Evolutionary conservation across 1,284 basidiomycete species (phyloP).

Genomic region (Puccinia hordei): DNA sequence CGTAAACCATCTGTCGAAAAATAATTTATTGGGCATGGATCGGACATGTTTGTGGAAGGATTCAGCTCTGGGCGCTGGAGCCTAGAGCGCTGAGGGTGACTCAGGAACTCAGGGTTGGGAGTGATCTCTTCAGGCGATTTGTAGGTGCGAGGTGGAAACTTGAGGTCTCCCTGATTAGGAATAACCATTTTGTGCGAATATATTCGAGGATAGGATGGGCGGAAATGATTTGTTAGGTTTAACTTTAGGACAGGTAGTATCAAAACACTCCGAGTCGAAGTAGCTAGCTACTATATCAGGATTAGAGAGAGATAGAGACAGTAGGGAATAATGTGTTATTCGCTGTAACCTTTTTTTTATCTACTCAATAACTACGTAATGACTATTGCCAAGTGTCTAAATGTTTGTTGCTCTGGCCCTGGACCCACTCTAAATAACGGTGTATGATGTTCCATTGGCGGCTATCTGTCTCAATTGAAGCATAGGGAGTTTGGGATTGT

Average conservation of each 20-base stretch:
- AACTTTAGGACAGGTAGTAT: not conserved
- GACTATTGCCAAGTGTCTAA: not conserved
- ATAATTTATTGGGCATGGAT: not conserved
- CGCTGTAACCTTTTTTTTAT: not conserved
- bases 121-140: not conserved
- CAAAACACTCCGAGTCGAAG: not conserved
- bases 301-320: no score
- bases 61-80: not conserved
- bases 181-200: conserved; percentile 3
- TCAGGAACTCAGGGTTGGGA: not conserved
- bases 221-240: not conserved
- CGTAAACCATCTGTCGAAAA: not conserved
- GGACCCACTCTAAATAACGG: not conserved
- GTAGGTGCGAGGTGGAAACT: conserved; percentile 24
- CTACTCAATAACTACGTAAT: no score
- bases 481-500: not conserved
- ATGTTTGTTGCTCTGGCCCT: not conserved
- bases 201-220: not conserved
- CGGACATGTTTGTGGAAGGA: not conserved
- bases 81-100: conserved; percentile 1
- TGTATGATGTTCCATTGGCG: conserved; percentile 6
- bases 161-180: conserved; percentile 6
- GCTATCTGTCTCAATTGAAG: conserved; percentile 7
- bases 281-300: no score
- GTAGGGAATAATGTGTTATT: no score